Conservation (phyloP, 192 early-diverging fungal species). For the Rhizophagus sp. region DNA sequence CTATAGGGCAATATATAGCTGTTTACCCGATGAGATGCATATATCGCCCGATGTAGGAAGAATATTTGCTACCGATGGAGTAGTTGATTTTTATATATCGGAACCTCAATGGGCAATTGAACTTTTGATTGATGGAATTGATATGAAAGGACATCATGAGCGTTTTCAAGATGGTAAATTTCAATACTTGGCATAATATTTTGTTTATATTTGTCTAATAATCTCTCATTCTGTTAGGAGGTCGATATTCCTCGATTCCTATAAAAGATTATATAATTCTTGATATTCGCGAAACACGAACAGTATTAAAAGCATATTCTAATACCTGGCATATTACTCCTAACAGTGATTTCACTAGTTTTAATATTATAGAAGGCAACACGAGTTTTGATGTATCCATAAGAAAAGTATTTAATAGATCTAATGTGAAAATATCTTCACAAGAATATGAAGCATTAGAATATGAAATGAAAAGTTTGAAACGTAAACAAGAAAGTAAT, state of each 20-base stretch:
- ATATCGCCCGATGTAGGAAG: conserved; percentile 30
- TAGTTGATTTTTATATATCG: conserved; percentile 27
- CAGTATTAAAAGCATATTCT: conserved; percentile 16
- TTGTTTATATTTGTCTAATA: neutral
- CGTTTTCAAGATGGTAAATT: conserved; percentile 26
- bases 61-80: conserved; percentile 25
- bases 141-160: conserved; percentile 30
- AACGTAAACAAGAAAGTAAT: conserved; percentile 7
- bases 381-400: conserved; percentile 1
- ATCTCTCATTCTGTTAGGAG: conserved; percentile 7
- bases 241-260: conserved; percentile 21
- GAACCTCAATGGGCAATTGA: conserved; percentile 32
- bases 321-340: conserved; percentile 29
- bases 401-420: neutral
- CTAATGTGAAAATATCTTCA: neutral
- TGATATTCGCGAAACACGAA: conserved; percentile 27
- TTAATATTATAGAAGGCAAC: neutral
- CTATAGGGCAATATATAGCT: conserved; percentile 23
- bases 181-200: neutral
- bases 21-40: conserved; percentile 28
- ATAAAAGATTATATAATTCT: conserved; percentile 24
- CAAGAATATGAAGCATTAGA: conserved; percentile 19
- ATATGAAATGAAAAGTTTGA: conserved; percentile 16
- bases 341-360: conserved; percentile 16
- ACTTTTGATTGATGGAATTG: conserved; percentile 26